phyloP scores from a whole-genome alignment of 2,329 filamentous ascomycete genomes.

The Elsinoe arachidis region DNA sequence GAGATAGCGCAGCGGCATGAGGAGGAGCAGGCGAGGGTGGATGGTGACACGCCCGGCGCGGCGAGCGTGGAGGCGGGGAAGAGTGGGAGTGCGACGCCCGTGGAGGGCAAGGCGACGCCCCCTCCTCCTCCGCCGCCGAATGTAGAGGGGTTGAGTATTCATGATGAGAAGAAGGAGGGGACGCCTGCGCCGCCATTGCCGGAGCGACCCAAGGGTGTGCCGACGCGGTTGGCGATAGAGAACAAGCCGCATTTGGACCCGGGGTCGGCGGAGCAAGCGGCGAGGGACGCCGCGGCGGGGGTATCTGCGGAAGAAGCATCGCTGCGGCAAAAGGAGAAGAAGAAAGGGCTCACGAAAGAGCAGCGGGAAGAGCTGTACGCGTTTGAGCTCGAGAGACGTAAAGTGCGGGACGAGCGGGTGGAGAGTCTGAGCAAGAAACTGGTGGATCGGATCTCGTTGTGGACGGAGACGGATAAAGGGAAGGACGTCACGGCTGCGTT shows the following conservation, averaged over 20 bases:
- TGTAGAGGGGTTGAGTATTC: conserved; percentile 18
- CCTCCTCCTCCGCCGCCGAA: conserved; percentile 21
- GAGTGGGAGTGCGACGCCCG: background rate
- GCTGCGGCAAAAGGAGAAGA: conserved; percentile 78
- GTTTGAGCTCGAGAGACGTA: conserved; percentile 76
- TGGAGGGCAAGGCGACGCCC: background rate
- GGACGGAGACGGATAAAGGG: conserved; percentile 94
- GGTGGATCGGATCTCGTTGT: conserved; percentile 79
- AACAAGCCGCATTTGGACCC: conserved; percentile 51
- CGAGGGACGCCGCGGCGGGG: conserved; percentile 54
- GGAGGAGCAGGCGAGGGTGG: conserved; percentile 36
- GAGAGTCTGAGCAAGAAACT: conserved; percentile 77
- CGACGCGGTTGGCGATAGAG: conserved; percentile 77
- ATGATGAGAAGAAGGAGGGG: conserved; percentile 11
- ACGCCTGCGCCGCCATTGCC: conserved; percentile 17
- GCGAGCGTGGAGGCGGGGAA: conserved; percentile 27
- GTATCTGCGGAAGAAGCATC: conserved; percentile 67
- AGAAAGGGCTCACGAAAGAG: conserved; percentile 76
- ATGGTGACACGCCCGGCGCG: conserved; percentile 3
- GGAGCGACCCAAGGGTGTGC: conserved; percentile 47
- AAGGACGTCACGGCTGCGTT: conserved; percentile 78
- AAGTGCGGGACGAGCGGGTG: conserved; percentile 81
- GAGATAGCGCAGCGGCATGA: conserved; percentile 84
- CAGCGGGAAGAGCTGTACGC: conserved; percentile 86
- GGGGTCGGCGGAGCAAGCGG: conserved; percentile 55